A percentile compares a stretch with the other conserved stretches of the same genome.
phyloP scores from a whole-genome alignment of 148 eudicot species.

The Vaccinium corymbosum region DNA sequence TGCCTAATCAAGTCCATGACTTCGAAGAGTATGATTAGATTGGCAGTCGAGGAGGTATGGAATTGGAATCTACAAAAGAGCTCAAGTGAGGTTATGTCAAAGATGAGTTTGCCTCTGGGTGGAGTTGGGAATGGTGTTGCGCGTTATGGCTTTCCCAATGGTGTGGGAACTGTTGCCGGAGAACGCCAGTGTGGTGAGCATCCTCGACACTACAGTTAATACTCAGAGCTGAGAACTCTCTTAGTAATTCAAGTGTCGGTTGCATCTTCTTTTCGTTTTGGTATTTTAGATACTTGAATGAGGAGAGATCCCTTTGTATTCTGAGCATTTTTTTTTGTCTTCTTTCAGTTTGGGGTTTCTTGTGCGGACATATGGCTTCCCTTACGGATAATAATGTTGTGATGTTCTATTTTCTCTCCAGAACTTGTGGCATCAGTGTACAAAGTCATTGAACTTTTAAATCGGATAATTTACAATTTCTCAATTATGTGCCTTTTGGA shows the following conservation, averaged over 20 bases:
- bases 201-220: slow-evolving; percentile 24
- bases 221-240: slow-evolving; percentile 56
- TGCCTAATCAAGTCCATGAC: slow-evolving; percentile 54
- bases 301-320: too few relatives aligned
- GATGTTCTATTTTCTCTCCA: too few relatives aligned
- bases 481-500: too few relatives aligned
- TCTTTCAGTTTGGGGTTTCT: too few relatives aligned
- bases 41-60: slow-evolving; percentile 86
- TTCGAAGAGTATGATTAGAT: slow-evolving; percentile 74
- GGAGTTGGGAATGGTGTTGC: slow-evolving; percentile 47
- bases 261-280: neutral
- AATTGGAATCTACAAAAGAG: slow-evolving; percentile 57
- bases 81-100: slow-evolving; percentile 44
- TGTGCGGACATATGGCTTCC: too few relatives aligned
- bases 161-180: slow-evolving; percentile 61
- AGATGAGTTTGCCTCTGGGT: slow-evolving; percentile 57
- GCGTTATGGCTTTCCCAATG: slow-evolving; percentile 46
- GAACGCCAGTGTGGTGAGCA: slow-evolving; percentile 86
- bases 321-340: too few relatives aligned
- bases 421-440: too few relatives aligned
- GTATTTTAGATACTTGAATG: neutral
- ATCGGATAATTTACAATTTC: too few relatives aligned
- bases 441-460: too few relatives aligned
- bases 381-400: too few relatives aligned
- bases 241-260: slow-evolving; percentile 44